Conservation (phyloP, 352 stramenopile species). For the Chrysophaeum taylorii region DNA sequence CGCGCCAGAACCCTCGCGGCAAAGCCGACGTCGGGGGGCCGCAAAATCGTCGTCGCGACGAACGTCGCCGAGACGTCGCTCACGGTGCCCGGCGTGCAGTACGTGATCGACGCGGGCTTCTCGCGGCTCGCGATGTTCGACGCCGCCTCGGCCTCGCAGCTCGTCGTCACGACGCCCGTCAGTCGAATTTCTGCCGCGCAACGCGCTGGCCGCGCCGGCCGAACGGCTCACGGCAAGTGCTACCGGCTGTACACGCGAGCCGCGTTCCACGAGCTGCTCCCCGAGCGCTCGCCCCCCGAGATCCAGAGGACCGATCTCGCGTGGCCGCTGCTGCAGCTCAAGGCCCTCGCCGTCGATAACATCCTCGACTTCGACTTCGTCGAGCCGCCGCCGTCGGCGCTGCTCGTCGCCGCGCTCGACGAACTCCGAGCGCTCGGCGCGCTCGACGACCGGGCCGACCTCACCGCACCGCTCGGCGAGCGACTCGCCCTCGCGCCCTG, state of each 20-base stretch:
- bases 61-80: slow-evolving; percentile 92
- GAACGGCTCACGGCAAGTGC: slow-evolving; percentile 77
- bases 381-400: slow-evolving; percentile 44
- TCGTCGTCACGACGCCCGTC: slow-evolving; percentile 37
- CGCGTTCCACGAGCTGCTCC: slow-evolving; percentile 28
- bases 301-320: slow-evolving; percentile 56
- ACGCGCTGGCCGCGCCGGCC: slow-evolving; percentile 75
- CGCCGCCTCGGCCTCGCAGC: slow-evolving; percentile 41
- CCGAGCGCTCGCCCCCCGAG: slow-evolving; percentile 40
- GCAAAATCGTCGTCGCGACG: slow-evolving; percentile 81
- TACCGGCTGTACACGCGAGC: slow-evolving; percentile 75
- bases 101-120: slow-evolving; percentile 90
- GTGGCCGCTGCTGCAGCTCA: slow-evolving; percentile 60
- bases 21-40: slow-evolving; percentile 34
- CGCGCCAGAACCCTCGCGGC: slow-evolving; percentile 88
- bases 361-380: slow-evolving; percentile 62
- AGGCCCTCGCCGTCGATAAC: slow-evolving; percentile 63
- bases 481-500: slow-evolving; percentile 60
- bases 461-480: slow-evolving; percentile 48
- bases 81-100: slow-evolving; percentile 86
- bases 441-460: slow-evolving; percentile 48
- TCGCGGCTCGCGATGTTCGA: slow-evolving; percentile 70
- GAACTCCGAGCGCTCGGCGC: slow-evolving; percentile 53
- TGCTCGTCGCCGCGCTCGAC: slow-evolving; percentile 56
- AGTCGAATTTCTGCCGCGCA: slow-evolving; percentile 61